These are phyloP conservation scores for Trypanosoma melophagium DNA, from an alignment of 208 protist genomes.

Conservation along the genomic window DNA sequence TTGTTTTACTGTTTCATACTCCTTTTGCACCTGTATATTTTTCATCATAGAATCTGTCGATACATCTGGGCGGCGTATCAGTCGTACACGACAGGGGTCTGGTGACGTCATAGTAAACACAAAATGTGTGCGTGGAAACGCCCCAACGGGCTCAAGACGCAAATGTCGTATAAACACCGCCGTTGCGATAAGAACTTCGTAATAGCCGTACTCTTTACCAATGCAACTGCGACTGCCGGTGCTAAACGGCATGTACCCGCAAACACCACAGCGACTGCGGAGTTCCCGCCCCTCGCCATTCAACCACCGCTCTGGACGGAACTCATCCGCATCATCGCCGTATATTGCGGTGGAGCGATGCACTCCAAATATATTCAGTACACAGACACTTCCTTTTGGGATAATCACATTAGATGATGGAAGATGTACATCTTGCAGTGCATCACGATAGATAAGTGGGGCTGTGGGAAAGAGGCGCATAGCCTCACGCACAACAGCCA, in stretches of 20 bases:
- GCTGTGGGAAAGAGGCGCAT: conserved; percentile 58
- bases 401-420: conserved; percentile 47
- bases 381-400: conserved; percentile 40
- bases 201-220: conserved; percentile 47
- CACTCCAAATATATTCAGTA: conserved; percentile 55
- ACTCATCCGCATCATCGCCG: conserved; percentile 38
- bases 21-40: conserved; percentile 21
- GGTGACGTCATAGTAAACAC: conserved; percentile 48
- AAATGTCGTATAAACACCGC: conserved; percentile 43
- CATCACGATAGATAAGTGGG: conserved; percentile 60
- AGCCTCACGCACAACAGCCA: conserved; percentile 41
- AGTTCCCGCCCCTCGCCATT: conserved; percentile 38
- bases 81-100: conserved; percentile 34
- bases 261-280: conserved; percentile 39
- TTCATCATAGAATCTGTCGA: conserved; percentile 15
- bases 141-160: conserved; percentile 33
- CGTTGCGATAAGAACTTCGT: conserved; percentile 44
- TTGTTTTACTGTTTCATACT: conserved; percentile 8
- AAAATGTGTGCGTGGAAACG: conserved; percentile 48
- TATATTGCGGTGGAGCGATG: conserved; percentile 46
- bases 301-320: conserved; percentile 56
- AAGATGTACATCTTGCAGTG: conserved; percentile 38
- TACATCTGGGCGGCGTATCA: background rate
- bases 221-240: conserved; percentile 52
- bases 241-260: conserved; percentile 63